These are phyloP conservation scores for Aquilaria sinensis DNA, from an alignment of 345 rosid genomes.

Conservation along the genomic window DNA sequence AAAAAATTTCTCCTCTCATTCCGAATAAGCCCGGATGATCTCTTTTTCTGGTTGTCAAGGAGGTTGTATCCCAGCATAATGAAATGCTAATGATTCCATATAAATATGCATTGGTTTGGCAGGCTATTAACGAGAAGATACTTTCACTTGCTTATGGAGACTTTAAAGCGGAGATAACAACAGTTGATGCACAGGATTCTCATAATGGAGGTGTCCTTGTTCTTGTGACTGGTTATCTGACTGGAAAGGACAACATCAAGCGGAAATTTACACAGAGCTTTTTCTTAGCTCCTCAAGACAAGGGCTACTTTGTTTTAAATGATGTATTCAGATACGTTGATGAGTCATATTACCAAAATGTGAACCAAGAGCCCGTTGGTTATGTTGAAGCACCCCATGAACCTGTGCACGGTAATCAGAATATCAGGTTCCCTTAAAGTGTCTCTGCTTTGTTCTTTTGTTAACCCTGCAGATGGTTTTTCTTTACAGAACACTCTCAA, in stretches of 20 bases:
- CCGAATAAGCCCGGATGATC: background rate
- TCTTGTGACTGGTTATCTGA: conserved; percentile 76
- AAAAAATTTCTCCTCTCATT: no score
- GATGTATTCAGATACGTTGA: conserved; percentile 74
- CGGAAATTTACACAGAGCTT: conserved; percentile 74
- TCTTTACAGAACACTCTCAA: conserved; percentile 23
- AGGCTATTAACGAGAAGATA: conserved; percentile 89
- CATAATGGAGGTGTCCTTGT: conserved; percentile 63
- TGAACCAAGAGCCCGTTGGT: conserved; percentile 18
- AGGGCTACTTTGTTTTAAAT: conserved; percentile 92
- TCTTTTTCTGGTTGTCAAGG: background rate
- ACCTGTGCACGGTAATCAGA: conserved; percentile 29
- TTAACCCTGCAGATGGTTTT: conserved; percentile 1
- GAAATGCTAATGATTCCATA: no score
- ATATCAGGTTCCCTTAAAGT: background rate
- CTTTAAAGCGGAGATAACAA: conserved; percentile 48
- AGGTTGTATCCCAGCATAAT: no score
- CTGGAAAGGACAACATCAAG: conserved; percentile 42
- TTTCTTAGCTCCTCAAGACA: conserved; percentile 93
- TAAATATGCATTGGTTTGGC: conserved; percentile 10
- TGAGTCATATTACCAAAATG: conserved; percentile 22
- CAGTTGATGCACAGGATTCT: conserved; percentile 81
- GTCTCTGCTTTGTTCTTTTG: conserved; percentile 3
- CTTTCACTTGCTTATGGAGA: conserved; percentile 51
- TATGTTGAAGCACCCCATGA: conserved; percentile 24